Conservation (phyloP, 306 rosid genomes). For the Gynostemma pentaphyllum region DNA sequence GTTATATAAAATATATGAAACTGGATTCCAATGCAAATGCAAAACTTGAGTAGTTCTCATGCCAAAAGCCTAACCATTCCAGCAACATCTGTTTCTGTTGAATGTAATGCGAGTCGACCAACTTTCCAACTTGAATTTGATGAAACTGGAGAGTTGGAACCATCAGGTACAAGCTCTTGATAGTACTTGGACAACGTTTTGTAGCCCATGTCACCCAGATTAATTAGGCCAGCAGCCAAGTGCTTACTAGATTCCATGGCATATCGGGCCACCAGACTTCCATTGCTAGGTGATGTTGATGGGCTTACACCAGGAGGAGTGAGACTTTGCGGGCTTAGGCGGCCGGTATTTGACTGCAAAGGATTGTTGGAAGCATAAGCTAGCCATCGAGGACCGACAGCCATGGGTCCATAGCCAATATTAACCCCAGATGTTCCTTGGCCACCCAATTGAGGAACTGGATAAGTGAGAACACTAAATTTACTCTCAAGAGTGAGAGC, state of each 20-base stretch:
- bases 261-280: constrained; percentile 86
- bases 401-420: constrained; percentile 96
- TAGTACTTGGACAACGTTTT: constrained; percentile 85
- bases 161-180: constrained; percentile 86
- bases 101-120: constrained; percentile 48
- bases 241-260: constrained; percentile 99
- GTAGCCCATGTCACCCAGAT: constrained; percentile 88
- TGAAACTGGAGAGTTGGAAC: constrained; percentile 78
- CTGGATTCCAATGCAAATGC: not conserved
- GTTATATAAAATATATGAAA: not conserved
- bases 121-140: constrained; percentile 74
- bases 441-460: constrained; percentile 86
- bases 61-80: constrained; percentile 72
- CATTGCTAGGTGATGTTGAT: constrained; percentile 83
- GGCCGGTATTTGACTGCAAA: constrained; percentile 49
- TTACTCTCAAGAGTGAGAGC: constrained; percentile 88
- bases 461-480: constrained; percentile 89
- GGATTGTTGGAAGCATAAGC: constrained; percentile 88
- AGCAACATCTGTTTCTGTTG: constrained; percentile 58
- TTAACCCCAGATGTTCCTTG: constrained; percentile 79
- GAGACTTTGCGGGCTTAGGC: constrained; percentile 80
- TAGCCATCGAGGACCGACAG: constrained; percentile 91
- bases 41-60: not conserved
- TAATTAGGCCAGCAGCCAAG: constrained; percentile 71
- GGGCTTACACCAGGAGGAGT: constrained; percentile 91